Conservation (phyloP, 192 early-diverging fungal species). For the Linderina pennispora region DNA sequence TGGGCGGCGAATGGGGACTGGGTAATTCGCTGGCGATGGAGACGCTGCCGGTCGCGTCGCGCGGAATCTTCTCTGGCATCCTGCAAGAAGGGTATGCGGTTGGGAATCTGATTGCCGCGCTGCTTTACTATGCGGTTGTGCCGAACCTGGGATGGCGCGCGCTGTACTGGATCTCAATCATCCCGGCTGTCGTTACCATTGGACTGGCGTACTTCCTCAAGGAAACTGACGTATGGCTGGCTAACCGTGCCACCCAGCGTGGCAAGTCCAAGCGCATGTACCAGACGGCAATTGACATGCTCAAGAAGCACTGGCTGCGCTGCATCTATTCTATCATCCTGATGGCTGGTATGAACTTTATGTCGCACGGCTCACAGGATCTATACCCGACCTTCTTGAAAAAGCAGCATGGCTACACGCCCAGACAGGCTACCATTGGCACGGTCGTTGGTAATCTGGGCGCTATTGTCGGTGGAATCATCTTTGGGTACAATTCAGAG, state of each 20-base stretch:
- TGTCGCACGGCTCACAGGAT: constrained; percentile 66
- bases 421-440: constrained; percentile 51
- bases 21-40: constrained; percentile 69
- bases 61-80: constrained; percentile 71
- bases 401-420: constrained; percentile 51
- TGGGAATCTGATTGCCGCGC: constrained; percentile 60
- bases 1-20: constrained; percentile 74
- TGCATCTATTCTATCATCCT: constrained; percentile 49
- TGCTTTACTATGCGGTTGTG: constrained; percentile 54
- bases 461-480: constrained; percentile 61
- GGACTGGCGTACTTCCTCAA: constrained; percentile 57
- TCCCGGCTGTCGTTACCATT: constrained; percentile 53
- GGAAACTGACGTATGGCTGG: constrained; percentile 53
- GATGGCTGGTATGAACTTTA: constrained; percentile 66
- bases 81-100: constrained; percentile 67
- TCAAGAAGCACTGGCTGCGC: constrained; percentile 51
- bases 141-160: constrained; percentile 58
- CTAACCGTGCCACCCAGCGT: constrained; percentile 21
- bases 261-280: constrained; percentile 25
- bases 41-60: constrained; percentile 54
- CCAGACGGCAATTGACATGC: constrained; percentile 30
- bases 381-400: constrained; percentile 66
- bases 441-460: constrained; percentile 57
- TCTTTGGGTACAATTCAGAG: constrained; percentile 65
- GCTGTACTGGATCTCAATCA: constrained; percentile 61